Evolutionary conservation across 768 basidiomycete genomes (phyloP).

Genomic region (Termitomyces sp.): DNA sequence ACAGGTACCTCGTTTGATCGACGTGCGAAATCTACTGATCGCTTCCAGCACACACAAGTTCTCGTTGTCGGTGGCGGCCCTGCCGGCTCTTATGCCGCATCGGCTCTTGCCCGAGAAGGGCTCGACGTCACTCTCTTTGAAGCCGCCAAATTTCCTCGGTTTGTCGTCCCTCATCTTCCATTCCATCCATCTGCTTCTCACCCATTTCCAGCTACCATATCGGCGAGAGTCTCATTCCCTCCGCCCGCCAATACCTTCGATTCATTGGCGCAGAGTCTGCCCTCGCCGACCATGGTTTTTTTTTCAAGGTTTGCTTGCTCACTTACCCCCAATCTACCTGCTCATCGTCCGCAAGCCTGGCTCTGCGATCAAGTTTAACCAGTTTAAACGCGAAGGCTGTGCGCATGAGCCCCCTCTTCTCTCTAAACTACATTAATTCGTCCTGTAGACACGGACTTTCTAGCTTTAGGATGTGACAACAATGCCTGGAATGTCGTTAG

Average conservation of each 20-base stretch:
- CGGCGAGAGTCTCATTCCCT: constrained; percentile 58
- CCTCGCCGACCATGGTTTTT: constrained; percentile 42
- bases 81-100: constrained; percentile 51
- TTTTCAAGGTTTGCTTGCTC: constrained; percentile 35
- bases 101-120: constrained; percentile 51
- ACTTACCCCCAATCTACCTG: neutral
- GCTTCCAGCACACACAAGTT: constrained; percentile 33
- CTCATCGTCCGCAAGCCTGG: constrained; percentile 37
- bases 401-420: constrained; percentile 16
- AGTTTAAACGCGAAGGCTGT: constrained; percentile 62
- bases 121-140: constrained; percentile 49
- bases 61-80: constrained; percentile 50
- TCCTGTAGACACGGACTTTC: constrained; percentile 50
- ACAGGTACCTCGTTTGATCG: constrained; percentile 4
- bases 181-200: neutral
- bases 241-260: constrained; percentile 50
- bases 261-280: constrained; percentile 55
- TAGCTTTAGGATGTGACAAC: constrained; percentile 47
- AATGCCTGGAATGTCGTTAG: constrained; percentile 59
- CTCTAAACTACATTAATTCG: neutral
- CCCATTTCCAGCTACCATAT: constrained; percentile 41
- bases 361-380: constrained; percentile 59
- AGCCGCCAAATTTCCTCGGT: constrained; percentile 50
- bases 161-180: constrained; percentile 1
- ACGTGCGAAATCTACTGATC: neutral